Base-by-base conservation (phyloP, 176 grass and related monocot genomes). In the Aechmea fasciata region DNA sequence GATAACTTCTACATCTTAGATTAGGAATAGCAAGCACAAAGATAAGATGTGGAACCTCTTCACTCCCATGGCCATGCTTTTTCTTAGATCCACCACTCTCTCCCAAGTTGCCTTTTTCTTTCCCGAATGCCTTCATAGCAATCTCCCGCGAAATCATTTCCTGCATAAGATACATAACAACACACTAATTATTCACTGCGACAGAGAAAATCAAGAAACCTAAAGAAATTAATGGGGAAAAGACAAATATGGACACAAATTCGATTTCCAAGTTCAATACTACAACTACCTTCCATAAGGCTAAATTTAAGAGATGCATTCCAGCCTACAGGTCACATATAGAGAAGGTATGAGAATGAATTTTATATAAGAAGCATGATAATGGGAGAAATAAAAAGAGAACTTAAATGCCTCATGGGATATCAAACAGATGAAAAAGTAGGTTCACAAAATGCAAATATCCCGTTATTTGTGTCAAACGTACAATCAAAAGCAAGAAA, bases 21-120 rank as follows among this genome's bases (percentile, higher is more conserved):
- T 19, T 18, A 10, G n/a, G 20, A 61, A 61, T 15, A 8, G 20
- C 10, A 61, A 61, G 17, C 55, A 61, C 9, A 9, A 61, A 61
- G 17, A 22, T 10, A 9, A 61, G 55, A 18, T 9, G 20, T 2
- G 55, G 20, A 9, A 61, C 85, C 79, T 86, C 80, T 76, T 85
- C 74, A 51, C 63, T 81, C 72, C 83, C 81, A 11, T 76, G 83
- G 2, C 19, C 52, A 51, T 53, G 49, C 63, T 89, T 96, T 51
- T 83, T 92, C 81, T 87, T 89, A 47, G 81, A 83, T 14, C 54
- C 79, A 57, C 73, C 70, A 51, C 73, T 79, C 13, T 85, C 71
- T 6, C 73, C 74, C 53, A 75, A 14, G 51, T 77, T 79, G n/a
- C 61, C 74, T 74, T 85, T 85, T 63, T 68, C 74, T 83, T 85